phyloP scores from a whole-genome alignment of 352 stramenopile genomes.

The Phytopythium boreale region DNA sequence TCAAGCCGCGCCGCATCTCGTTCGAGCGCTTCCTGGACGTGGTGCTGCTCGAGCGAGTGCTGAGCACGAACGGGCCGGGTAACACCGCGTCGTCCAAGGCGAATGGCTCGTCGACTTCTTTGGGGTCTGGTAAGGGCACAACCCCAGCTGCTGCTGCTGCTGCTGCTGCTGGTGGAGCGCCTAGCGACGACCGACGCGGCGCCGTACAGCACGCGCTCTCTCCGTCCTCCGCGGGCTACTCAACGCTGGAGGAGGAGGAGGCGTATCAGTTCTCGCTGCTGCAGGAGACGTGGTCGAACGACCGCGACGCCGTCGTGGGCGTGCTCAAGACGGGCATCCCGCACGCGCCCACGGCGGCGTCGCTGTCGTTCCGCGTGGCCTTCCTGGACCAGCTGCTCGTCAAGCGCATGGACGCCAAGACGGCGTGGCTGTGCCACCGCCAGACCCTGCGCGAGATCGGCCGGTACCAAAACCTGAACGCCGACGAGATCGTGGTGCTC shows the following conservation, averaged over 20 bases:
- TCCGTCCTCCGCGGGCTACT: neutral
- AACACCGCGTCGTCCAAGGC: slow-evolving; percentile 17
- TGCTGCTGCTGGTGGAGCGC: neutral
- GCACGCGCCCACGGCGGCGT: slow-evolving; percentile 50
- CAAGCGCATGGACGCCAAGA: slow-evolving; percentile 71
- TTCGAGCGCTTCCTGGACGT: slow-evolving; percentile 62
- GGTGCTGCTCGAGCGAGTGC: slow-evolving; percentile 46
- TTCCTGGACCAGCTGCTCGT: slow-evolving; percentile 65
- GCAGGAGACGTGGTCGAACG: slow-evolving; percentile 62
- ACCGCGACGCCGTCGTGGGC: slow-evolving; percentile 43
- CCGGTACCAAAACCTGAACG: slow-evolving; percentile 65
- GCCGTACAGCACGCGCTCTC: neutral
- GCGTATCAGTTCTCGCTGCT: slow-evolving; percentile 70
- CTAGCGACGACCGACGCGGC: neutral
- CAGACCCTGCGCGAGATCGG: slow-evolving; percentile 79
- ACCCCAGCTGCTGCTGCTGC: neutral
- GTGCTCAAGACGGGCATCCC: slow-evolving; percentile 51
- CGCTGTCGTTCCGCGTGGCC: slow-evolving; percentile 56
- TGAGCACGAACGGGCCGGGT: slow-evolving; percentile 27
- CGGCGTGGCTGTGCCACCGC: slow-evolving; percentile 72
- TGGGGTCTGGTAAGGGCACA: neutral
- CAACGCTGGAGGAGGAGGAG: slow-evolving; percentile 52
- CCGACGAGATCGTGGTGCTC: slow-evolving; percentile 58
- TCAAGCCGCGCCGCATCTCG: slow-evolving; percentile 56
- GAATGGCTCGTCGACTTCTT: slow-evolving; percentile 13